Percentiles rank a stretch among this genome's conserved stretches.
These are phyloP conservation scores for Skeletonema tropicum DNA, from an alignment of 108 stramenopile genomes.

Conservation along the genomic window DNA sequence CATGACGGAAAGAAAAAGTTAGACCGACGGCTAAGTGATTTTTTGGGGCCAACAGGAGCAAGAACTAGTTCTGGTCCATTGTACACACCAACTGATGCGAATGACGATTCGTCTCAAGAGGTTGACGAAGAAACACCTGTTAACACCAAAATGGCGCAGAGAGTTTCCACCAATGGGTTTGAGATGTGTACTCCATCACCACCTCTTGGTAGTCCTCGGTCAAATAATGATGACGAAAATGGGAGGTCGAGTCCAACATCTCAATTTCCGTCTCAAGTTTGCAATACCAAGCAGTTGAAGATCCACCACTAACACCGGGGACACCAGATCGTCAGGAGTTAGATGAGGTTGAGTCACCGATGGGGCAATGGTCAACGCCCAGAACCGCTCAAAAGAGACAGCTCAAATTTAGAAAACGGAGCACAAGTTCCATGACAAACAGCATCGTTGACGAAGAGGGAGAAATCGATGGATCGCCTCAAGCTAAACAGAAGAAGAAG, in stretches of 20 bases:
- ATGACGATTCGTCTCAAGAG: slow-evolving; percentile 7
- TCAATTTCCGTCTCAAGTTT: neutral
- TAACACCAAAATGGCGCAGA: neutral
- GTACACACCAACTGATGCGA: neutral
- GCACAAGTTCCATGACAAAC: slow-evolving; percentile 6
- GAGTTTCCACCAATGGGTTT: slow-evolving; percentile 27
- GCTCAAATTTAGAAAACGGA: slow-evolving; percentile 35
- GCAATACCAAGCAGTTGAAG: neutral
- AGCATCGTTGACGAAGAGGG: slow-evolving; percentile 24
- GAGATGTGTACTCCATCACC: slow-evolving; percentile 26
- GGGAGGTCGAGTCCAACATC: slow-evolving; percentile 2
- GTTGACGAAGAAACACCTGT: slow-evolving; percentile 32
- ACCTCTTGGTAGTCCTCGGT: slow-evolving; percentile 32
- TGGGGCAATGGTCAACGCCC: slow-evolving; percentile 66
- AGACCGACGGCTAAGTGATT: slow-evolving; percentile 37
- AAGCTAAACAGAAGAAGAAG: slow-evolving; percentile 40
- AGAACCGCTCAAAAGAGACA: slow-evolving; percentile 23
- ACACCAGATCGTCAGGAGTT: neutral
- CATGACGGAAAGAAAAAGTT: slow-evolving; percentile 36
- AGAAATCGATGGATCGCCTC: slow-evolving; percentile 24
- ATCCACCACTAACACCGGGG: slow-evolving; percentile 19
- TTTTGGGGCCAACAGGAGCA: slow-evolving; percentile 20
- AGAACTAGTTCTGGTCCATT: slow-evolving; percentile 20
- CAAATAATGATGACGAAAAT: slow-evolving; percentile 3
- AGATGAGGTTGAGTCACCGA: slow-evolving; percentile 31